Evolutionary conservation across 2,329 filamentous ascomycete genomes (phyloP).

Genomic region (Fusarium denticulatum): DNA sequence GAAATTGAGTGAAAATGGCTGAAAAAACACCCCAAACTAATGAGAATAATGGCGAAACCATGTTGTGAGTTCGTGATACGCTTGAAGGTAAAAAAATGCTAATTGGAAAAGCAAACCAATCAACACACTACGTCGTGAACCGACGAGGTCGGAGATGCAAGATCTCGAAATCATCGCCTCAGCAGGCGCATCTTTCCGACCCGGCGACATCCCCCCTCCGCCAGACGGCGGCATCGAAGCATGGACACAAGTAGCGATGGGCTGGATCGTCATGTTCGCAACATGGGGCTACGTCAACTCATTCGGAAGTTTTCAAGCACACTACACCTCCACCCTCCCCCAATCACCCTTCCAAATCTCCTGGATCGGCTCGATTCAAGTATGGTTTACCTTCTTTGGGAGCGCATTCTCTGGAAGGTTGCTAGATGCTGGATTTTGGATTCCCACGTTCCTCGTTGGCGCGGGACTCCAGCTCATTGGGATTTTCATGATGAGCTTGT

Average conservation of each 20-base stretch:
- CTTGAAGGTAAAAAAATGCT: not conserved
- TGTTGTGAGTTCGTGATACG: not conserved
- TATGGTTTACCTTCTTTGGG: conserved; percentile 55
- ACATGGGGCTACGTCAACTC: conserved; percentile 58
- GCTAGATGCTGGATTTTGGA: conserved; percentile 56
- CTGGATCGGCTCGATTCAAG: conserved; percentile 59
- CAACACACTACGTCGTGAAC: not conserved
- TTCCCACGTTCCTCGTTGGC: conserved; percentile 52
- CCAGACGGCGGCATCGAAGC: conserved; percentile 44
- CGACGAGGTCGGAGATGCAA: conserved; percentile 15
- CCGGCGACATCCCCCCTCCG: conserved; percentile 18
- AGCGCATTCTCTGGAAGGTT: conserved; percentile 56
- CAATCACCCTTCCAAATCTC: conserved; percentile 53
- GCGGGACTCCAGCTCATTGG: conserved; percentile 53
- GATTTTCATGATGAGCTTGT: conserved; percentile 57
- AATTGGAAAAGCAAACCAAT: not conserved
- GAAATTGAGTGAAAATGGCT: not conserved
- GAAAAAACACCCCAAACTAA: not conserved
- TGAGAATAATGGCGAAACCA: not conserved
- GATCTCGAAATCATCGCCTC: conserved; percentile 16
- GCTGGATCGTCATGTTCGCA: conserved; percentile 54
- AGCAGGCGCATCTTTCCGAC: conserved; percentile 11
- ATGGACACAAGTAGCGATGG: conserved; percentile 53
- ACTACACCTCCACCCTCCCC: conserved; percentile 50
- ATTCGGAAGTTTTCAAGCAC: conserved; percentile 57